Percentiles rank a stretch among this genome's conserved stretches.
phyloP scores from a whole-genome alignment of 768 basidiomycete species.

The Podaxis pistillaris region DNA sequence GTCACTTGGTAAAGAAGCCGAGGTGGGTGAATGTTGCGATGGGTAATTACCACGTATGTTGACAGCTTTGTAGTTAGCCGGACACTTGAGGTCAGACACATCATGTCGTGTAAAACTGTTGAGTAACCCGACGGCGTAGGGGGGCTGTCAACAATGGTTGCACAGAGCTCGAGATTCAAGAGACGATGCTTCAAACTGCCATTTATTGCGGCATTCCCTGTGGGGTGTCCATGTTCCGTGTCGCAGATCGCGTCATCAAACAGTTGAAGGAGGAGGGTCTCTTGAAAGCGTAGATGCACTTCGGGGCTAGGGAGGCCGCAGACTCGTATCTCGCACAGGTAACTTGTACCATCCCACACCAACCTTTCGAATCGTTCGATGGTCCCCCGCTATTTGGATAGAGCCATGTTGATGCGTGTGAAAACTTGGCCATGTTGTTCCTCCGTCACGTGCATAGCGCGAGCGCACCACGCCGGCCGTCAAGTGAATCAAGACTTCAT shows the following conservation, averaged over 20 bases:
- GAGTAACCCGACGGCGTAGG: constrained; percentile 20
- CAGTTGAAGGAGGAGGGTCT: constrained; percentile 36
- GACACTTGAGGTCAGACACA: constrained; percentile 8
- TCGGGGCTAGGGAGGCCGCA: neutral
- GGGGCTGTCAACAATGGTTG: constrained; percentile 45
- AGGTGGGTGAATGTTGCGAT: constrained; percentile 28
- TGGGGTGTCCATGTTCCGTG: constrained; percentile 40
- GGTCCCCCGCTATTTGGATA: too few species aligned
- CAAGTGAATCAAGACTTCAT: too few species aligned
- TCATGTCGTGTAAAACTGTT: neutral
- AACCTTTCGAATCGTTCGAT: too few species aligned
- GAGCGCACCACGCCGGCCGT: too few species aligned
- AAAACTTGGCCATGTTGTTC: too few species aligned
- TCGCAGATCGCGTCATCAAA: constrained; percentile 36
- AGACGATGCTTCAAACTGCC: constrained; percentile 41
- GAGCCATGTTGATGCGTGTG: too few species aligned
- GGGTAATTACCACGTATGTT: neutral
- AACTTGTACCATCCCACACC: too few species aligned
- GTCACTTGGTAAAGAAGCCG: constrained; percentile 40
- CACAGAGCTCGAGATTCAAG: constrained; percentile 40
- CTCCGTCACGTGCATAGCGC: too few species aligned
- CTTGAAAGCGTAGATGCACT: constrained; percentile 18
- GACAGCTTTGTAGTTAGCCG: constrained; percentile 3
- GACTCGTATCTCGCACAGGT: neutral
- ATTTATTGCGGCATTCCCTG: constrained; percentile 43